Base-by-base conservation (phyloP, 805 yeast species). In the Teunomyces gatunensis region DNA sequence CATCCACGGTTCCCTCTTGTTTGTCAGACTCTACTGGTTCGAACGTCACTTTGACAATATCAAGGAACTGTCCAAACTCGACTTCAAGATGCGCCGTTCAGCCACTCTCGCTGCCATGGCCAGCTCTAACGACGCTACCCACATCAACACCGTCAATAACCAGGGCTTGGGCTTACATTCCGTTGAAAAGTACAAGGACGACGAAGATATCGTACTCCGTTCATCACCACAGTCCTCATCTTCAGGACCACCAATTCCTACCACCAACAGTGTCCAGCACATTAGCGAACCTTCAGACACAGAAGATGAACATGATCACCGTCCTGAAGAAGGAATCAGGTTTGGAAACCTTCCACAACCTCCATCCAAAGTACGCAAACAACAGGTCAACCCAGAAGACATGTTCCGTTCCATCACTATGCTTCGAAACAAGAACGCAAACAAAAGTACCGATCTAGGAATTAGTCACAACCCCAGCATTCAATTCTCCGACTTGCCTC, bases 21-120 rank as follows among this genome's bases (percentile, higher is more conserved):
- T 89, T 52, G 71, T 91, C 7, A 77, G 99, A 44, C 71, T 94
- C 40, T 88, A 87, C 63, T 87, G 96, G 89, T 94, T 88, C 66
- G 96, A 90, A 63, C 79, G 89, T 54, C 79, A 85, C 56, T 89
- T 94, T 65, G 92, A 89, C 61, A 81, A 85, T 54, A 91, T 94
- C 63, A 85, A 85, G 51, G 80, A 75, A 49, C 77, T 78, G 45
- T 88, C 97, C n/a, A 87, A 86, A 59, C 62, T 80, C 49, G 87
- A 91, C 62, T 86, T 83, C 64, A 80, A 81, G 59, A 83, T 90
- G 86, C 80, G 99, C 58, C 75, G 96, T 50, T 81, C 90, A 0
- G 83, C 85, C 6, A 86, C 94, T 1, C 60, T 85, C 44, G 83
- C 86, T 18, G 84, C 85, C 0, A 64, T 78, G 32, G 69, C 78